phyloP scores from a whole-genome alignment of 2,329 filamentous ascomycete species.

The Epicoccum nigrum region DNA sequence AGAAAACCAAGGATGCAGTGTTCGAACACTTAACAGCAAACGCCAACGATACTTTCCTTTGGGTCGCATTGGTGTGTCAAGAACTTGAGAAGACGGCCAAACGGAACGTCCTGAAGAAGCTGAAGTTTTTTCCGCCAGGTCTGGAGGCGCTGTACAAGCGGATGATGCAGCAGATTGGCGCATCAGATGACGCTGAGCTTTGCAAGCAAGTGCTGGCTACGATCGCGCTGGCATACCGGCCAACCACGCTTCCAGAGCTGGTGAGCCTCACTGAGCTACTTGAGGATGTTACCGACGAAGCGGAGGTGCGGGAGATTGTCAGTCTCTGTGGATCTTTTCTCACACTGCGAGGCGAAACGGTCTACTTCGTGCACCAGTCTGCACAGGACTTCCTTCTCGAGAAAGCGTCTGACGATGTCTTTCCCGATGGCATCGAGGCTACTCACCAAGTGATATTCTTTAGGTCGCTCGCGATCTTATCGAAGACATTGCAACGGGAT shows the following conservation, averaged over 20 bases:
- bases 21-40: too few relatives aligned
- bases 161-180: constrained; percentile 48
- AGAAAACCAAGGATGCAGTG: too few relatives aligned
- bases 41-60: too few relatives aligned
- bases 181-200: not conserved
- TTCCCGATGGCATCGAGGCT: constrained; percentile 24
- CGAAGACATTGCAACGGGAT: constrained; percentile 28
- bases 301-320: constrained; percentile 31
- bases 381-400: too few relatives aligned
- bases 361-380: too few relatives aligned
- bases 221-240: constrained; percentile 40
- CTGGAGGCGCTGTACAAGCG: constrained; percentile 48
- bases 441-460: constrained; percentile 23
- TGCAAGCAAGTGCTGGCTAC: not conserved
- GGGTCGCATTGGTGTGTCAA: constrained; percentile 17
- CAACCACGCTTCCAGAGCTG: constrained; percentile 29
- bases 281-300: constrained; percentile 13
- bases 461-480: constrained; percentile 40
- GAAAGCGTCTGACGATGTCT: constrained; percentile 28
- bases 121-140: constrained; percentile 43
- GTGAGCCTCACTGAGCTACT: constrained; percentile 21
- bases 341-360: constrained; percentile 18
- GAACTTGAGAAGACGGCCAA: constrained; percentile 27
- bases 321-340: constrained; percentile 39
- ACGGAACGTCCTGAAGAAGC: constrained; percentile 2